Conservation (phyloP, 2,329 filamentous ascomycete genomes). For the Phaeomoniella chlamydospora region DNA sequence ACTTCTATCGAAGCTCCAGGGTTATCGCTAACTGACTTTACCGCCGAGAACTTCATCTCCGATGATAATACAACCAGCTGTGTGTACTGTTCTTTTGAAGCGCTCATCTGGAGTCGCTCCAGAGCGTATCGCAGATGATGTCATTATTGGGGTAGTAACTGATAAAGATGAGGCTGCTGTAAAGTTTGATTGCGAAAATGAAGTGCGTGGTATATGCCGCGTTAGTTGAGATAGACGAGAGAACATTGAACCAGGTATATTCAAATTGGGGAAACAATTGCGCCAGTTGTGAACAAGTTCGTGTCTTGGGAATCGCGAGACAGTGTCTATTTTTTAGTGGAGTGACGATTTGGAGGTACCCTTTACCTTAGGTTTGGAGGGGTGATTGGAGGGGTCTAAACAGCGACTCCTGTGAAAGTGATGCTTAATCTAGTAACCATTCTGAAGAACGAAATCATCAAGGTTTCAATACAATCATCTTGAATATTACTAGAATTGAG, state of each 20-base stretch:
- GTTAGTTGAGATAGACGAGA: constrained; percentile 58
- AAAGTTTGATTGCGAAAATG: constrained; percentile 40
- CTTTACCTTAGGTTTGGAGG: too few relatives aligned
- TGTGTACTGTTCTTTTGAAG: constrained; percentile 48
- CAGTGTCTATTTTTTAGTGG: too few relatives aligned
- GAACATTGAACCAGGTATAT: constrained; percentile 47
- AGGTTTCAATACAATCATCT: too few relatives aligned
- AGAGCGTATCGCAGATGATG: constrained; percentile 19
- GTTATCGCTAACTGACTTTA: constrained; percentile 68
- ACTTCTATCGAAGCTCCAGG: constrained; percentile 1
- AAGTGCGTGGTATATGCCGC: constrained; percentile 53
- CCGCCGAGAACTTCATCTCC: constrained; percentile 66
- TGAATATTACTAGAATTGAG: too few relatives aligned
- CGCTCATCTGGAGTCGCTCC: constrained; percentile 13
- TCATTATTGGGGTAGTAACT: constrained; percentile 20
- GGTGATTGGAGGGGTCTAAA: too few relatives aligned
- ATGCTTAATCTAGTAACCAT: too few relatives aligned
- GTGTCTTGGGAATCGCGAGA: too few relatives aligned
- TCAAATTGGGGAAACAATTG: too few relatives aligned
- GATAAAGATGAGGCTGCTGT: constrained; percentile 21
- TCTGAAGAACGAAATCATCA: too few relatives aligned
- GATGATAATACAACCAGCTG: constrained; percentile 37
- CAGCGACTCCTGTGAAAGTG: too few relatives aligned
- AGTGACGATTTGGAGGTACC: too few relatives aligned
- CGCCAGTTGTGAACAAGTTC: too few relatives aligned